Evolutionary conservation across 1,284 basidiomycete genomes (phyloP).

Genomic region (Termitomyces sp.): DNA sequence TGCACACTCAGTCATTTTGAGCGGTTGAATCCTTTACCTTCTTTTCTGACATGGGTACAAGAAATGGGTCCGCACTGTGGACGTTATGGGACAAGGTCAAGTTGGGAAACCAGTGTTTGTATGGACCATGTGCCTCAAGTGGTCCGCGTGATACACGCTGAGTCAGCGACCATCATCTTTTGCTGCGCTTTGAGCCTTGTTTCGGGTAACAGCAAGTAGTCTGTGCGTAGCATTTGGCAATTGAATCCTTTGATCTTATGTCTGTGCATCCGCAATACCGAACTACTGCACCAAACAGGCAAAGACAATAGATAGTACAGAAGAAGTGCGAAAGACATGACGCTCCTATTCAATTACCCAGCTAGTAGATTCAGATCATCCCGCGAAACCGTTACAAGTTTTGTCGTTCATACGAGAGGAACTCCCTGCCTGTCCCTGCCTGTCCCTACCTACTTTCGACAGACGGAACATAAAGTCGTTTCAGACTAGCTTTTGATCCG

Average conservation of each 20-base stretch:
- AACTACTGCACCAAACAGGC: neutral
- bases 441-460: no score
- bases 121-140: neutral
- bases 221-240: neutral
- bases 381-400: neutral
- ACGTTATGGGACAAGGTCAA: neutral
- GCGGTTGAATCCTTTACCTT: slow-evolving; percentile 19
- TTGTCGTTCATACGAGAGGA: no score
- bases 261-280: neutral
- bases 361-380: neutral
- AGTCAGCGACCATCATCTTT: slow-evolving; percentile 7
- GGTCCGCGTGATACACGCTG: slow-evolving; percentile 10
- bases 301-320: neutral
- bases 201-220: neutral
- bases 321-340: neutral
- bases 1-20: no score
- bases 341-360: neutral
- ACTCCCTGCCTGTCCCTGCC: no score
- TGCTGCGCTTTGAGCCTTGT: neutral
- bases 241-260: neutral
- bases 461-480: no score
- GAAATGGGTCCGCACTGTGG: neutral
- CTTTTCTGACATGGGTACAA: slow-evolving; percentile 25
- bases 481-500: neutral
- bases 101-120: neutral